Evolutionary conservation across 441 rosid genomes (phyloP).

Genomic region (Populus hybrid): DNA sequence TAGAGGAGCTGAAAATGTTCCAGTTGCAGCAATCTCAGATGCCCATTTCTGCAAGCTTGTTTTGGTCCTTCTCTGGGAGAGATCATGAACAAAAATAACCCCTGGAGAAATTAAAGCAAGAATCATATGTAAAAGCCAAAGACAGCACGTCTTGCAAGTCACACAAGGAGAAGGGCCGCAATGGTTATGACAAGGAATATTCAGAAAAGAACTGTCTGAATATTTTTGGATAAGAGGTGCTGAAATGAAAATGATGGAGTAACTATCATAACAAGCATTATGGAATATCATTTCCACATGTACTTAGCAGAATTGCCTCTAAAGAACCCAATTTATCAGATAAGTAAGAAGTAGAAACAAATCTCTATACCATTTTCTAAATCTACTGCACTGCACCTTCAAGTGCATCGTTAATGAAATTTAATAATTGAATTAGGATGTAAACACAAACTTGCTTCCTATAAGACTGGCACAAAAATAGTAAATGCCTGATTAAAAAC

Average conservation of each 20-base stretch:
- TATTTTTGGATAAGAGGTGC: background rate
- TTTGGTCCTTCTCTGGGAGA: constrained; percentile 95
- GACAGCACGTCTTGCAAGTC: constrained; percentile 17
- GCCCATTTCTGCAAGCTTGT: constrained; percentile 98
- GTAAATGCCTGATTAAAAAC: background rate
- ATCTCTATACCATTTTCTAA: constrained; percentile 5
- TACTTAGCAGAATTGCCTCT: background rate
- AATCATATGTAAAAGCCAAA: constrained; percentile 19
- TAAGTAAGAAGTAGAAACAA: constrained; percentile 1
- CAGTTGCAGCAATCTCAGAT: constrained; percentile 74
- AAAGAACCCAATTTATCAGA: background rate
- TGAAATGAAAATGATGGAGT: background rate
- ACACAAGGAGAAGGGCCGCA: constrained; percentile 9
- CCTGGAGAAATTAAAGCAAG: constrained; percentile 42
- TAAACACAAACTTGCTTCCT: background rate
- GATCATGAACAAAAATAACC: constrained; percentile 95
- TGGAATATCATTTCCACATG: constrained; percentile 1
- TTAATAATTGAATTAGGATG: background rate
- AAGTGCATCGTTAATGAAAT: background rate
- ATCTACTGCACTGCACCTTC: background rate
- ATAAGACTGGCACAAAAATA: background rate
- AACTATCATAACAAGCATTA: background rate
- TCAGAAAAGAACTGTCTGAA: constrained; percentile 1
- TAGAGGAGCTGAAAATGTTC: constrained; percentile 96
- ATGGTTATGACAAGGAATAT: background rate